Base-by-base conservation (phyloP, 495 filamentous ascomycete genomes). In the Lasiosphaeria hispida region DNA sequence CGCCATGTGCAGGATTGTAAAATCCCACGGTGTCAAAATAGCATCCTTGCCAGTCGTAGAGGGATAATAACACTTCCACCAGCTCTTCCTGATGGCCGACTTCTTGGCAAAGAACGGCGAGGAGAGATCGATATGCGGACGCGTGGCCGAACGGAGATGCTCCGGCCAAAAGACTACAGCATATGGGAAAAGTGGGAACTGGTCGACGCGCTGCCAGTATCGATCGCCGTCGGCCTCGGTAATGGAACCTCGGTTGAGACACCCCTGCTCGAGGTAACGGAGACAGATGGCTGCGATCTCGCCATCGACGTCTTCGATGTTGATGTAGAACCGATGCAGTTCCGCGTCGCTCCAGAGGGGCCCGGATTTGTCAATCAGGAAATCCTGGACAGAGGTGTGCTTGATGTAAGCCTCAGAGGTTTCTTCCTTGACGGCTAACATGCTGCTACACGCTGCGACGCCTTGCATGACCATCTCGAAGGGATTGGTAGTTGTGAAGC, bases 101-200 rank as follows among this genome's bases (percentile, higher is more conserved):
- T 49, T 49, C 47, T 49, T 49, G 47, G 18, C 47, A 35, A 49
- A 49, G 19, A 49, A 49, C 7, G 47, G 47, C 6, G 47, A 49
- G 10, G 47, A 33, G 23, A 36, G 47, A 30, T 49, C 47, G 13
- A 49, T 2, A 13, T 49, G 36, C 10, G 47, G 47, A 4, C 23
- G 47, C 8, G 19, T 49, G 23, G 47, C 47, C 1, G 47, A 34
- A 1, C 47, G 47, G 6, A 49, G 47, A 35, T 49, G 47, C 19
- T 49, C 47, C n/a, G 47, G 47, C 47, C 47, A 49, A 30, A 49
- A 49, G 19, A 49, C 3, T 7, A 30, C 47, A 36, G 47, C 47
- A 14, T 49, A 49, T 49, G 23, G 47, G 2, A 49, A 15, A 13
- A 49, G 47, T 7, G 47, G 47, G 17, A 49, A 49, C 47, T 49